phyloP scores from a whole-genome alignment of 192 early-diverging fungal genomes.

The Polychytrium aggregatum region DNA sequence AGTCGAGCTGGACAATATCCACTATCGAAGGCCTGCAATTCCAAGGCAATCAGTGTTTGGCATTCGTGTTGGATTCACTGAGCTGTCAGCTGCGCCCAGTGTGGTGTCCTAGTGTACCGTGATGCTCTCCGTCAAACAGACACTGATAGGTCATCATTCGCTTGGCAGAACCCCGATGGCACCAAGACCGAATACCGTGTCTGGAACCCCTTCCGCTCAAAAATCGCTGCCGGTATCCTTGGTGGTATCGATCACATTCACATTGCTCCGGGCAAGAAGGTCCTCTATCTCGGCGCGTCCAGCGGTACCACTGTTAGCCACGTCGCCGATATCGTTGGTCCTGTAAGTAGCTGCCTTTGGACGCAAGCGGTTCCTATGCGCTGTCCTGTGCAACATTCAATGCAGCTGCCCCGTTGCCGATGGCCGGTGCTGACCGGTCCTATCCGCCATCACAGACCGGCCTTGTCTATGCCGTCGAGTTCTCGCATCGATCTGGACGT shows the following conservation, averaged over 20 bases:
- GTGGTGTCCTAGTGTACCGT: neutral
- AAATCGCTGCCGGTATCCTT: slow-evolving; percentile 93
- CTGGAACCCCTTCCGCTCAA: slow-evolving; percentile 99
- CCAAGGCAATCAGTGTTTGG: no score
- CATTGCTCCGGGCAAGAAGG: slow-evolving; percentile 91
- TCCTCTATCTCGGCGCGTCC: slow-evolving; percentile 93
- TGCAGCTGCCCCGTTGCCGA: no score
- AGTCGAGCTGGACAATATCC: neutral
- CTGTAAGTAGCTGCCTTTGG: slow-evolving; percentile 49
- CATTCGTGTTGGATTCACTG: no score
- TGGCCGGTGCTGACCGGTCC: no score
- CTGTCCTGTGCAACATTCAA: no score
- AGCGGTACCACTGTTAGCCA: slow-evolving; percentile 91
- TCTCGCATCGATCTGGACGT: slow-evolving; percentile 97
- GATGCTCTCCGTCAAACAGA: neutral
- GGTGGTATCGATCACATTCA: slow-evolving; percentile 93
- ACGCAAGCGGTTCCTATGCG: no score
- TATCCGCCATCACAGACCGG: slow-evolving; percentile 46
- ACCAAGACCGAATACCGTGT: slow-evolving; percentile 97
- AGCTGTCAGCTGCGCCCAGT: neutral
- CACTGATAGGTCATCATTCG: neutral
- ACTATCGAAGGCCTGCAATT: no score
- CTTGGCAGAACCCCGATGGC: slow-evolving; percentile 61
- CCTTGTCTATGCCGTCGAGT: slow-evolving; percentile 97
- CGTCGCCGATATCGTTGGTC: slow-evolving; percentile 95